Base-by-base conservation (phyloP, 2,329 filamentous ascomycete genomes). In the Penicillium sp. region DNA sequence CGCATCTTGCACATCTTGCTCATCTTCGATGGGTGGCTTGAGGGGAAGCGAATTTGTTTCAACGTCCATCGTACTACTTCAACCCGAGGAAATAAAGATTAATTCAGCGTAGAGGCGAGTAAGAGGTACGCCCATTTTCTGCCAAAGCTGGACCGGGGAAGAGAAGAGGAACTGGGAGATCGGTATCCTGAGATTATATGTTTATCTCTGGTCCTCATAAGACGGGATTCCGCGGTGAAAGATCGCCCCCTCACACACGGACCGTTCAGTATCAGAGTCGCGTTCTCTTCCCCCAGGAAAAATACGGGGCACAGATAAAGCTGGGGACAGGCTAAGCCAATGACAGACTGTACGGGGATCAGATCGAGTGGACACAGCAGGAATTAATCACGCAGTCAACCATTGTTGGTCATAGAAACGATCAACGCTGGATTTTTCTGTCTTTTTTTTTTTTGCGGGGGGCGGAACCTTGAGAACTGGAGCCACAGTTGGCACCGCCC, bases 1-100 rank as follows among this genome's bases (percentile, higher is more conserved):
- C 17, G 72, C 74, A 72, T 77, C 74, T 53, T 74, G 68, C 9
- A 67, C 62, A 58, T 61, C 64, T 55, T 71, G 68, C 46, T 72
- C 66, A 56, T 61, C 60, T 49, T 66, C 65, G 26, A 63, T 46
- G 15, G 60, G 56, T 44, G 59, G 59, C 56, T 70, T 70, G n/a
- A 64, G 45, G 39, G 60, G 53, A 26, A 55, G 51, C 39, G 59
- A 52, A 39, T 63, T 63, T 48, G 55, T 56, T 50, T 69, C 67
- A 55, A 65, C 34, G 60, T 69, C 67, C 66, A 68, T 68, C n/a
- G 15, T 51, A 51, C 34, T 27, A 46, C 43, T 59, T 66, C 64
- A 66, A 50, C 60, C 65, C 45, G 57, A 50, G 33, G 61, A 49
- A 49, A 59, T 49, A 46, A 52, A 53, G 39, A 55, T 60, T 18